phyloP scores from a whole-genome alignment of 768 basidiomycete genomes.

The Austroboletus eburneus region DNA sequence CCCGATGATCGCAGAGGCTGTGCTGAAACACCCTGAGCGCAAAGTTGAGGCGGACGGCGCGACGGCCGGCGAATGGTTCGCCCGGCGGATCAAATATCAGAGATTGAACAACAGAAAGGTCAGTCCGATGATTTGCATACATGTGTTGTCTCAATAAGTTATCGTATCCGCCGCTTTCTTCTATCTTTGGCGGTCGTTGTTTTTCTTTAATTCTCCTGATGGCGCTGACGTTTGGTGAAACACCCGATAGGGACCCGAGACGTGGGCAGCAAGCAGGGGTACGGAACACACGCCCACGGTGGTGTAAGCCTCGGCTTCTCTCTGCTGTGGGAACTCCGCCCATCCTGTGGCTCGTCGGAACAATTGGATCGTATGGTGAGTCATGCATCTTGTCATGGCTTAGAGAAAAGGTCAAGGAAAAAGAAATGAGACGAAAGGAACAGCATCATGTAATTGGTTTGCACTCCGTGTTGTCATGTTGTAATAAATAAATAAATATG shows the following conservation, averaged over 20 bases:
- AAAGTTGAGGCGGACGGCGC: slow-evolving; percentile 32
- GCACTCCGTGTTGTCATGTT: no score
- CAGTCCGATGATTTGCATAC: slow-evolving; percentile 6
- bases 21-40: slow-evolving; percentile 34
- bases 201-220: neutral
- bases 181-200: no score
- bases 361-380: neutral
- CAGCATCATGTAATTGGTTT: no score
- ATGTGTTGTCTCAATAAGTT: neutral
- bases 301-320: neutral
- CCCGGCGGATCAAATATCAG: slow-evolving; percentile 38
- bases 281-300: slow-evolving; percentile 26
- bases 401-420: no score
- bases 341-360: neutral
- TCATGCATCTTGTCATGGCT: no score
- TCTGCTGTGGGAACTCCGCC: neutral
- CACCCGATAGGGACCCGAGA: slow-evolving; percentile 25
- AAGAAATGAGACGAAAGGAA: no score
- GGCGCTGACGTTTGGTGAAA: neutral
- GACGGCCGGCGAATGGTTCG: slow-evolving; percentile 41
- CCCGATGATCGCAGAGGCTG: slow-evolving; percentile 43
- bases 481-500: no score
- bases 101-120: slow-evolving; percentile 41
- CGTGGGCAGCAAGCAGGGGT: slow-evolving; percentile 29
- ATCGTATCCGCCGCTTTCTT: neutral